Base-by-base conservation (phyloP, 2,329 filamentous ascomycete species). In the Venturia nashicola region DNA sequence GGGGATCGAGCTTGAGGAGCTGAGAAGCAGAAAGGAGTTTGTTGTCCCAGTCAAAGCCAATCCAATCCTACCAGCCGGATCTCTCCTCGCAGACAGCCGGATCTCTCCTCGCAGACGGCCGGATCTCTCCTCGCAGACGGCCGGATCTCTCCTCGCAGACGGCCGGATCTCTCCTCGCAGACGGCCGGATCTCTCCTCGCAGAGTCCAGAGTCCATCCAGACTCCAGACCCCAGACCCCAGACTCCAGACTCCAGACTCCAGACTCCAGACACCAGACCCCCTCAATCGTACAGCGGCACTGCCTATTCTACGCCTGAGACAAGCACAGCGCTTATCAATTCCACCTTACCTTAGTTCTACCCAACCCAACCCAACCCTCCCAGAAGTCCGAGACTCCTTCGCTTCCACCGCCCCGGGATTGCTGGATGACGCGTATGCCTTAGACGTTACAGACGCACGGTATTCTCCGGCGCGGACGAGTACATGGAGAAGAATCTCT, bases 391-490 rank as follows among this genome's bases (percentile, higher is more conserved):
- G 4, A 11, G 46, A 7, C 51, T 57, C 32, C 27, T 57, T 57
- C 51, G 51, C 51, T 57, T 57, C 51, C 51, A 57, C 32, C 16
- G 5, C 32, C 51, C 51, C 51, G 51, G 51, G 51, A 36, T 9
- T 36, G 51, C 51, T 57, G 51, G 20, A 57, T 57, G 51, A 57
- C 51, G 51, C 51, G 32, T 36, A 57, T 57, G 46, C 46, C 51
- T 57, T 57, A n/a, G 51, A 57, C 51, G 51, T 57, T 57, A 57
- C 32, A 57, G 51, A 57, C 51, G 51, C 51, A 36, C 51, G 51
- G 51, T 57, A 57, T 57, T 57, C 32, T 57, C 51, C 51, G 51
- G 51, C 51, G 32, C 51, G 51, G 51, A 36, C 51, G 32, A 57
- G n/a, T 57, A 34, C 32, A 36, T 36, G 51, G 27, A 57, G 32